phyloP scores from a whole-genome alignment of 192 early-diverging fungal genomes.

The Umbelopsis ramanniana region DNA sequence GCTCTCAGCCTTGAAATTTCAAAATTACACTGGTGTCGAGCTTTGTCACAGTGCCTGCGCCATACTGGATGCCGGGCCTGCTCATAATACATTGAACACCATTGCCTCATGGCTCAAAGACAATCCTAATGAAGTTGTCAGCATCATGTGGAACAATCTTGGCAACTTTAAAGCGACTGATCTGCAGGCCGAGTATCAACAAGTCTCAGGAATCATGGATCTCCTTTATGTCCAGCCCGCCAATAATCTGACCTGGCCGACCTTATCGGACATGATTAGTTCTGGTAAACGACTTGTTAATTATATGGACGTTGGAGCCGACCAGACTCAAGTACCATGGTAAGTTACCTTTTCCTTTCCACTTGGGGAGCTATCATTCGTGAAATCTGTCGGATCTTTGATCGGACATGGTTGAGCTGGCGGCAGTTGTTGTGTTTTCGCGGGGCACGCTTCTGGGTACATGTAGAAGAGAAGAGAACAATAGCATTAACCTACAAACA shows the following conservation, averaged over 20 bases:
- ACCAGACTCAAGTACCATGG: constrained; percentile 61
- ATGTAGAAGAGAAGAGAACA: no score
- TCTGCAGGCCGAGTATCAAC: constrained; percentile 49
- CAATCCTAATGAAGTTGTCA: constrained; percentile 76
- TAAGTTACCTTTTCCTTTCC: constrained; percentile 25
- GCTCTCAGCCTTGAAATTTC: constrained; percentile 53
- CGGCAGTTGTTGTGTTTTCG: no score
- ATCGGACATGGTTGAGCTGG: neutral
- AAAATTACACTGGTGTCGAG: constrained; percentile 37
- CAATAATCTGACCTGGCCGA: constrained; percentile 63
- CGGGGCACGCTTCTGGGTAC: no score
- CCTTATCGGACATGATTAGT: constrained; percentile 64
- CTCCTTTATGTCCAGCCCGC: constrained; percentile 31
- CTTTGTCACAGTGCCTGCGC: constrained; percentile 68
- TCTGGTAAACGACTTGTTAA: constrained; percentile 69
- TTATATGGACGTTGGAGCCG: constrained; percentile 55
- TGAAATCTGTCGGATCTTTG: neutral
- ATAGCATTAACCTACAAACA: no score
- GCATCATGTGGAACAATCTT: constrained; percentile 74
- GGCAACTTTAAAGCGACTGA: constrained; percentile 49
- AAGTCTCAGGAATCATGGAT: constrained; percentile 19
- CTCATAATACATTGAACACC: constrained; percentile 52
- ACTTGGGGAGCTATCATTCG: no score
- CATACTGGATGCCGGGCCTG: constrained; percentile 60
- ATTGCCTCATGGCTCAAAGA: constrained; percentile 61